phyloP scores from a whole-genome alignment of 306 rosid species.

The Vigna trinervia region DNA sequence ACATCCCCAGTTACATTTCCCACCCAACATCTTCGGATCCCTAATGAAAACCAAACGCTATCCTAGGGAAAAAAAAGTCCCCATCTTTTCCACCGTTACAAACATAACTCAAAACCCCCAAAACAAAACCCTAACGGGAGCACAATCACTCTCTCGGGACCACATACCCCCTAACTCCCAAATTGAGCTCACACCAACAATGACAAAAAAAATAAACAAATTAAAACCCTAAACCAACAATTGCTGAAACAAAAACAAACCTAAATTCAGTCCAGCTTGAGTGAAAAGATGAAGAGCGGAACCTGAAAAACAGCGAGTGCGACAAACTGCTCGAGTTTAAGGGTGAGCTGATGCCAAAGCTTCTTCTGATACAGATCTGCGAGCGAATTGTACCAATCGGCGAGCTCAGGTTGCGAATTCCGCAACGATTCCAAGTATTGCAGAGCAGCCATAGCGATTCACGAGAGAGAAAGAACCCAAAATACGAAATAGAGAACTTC shows the following conservation, averaged over 20 bases:
- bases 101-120: background rate
- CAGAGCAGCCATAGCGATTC: constrained; percentile 83
- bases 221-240: constrained; percentile 58
- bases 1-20: background rate
- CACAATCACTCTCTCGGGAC: background rate
- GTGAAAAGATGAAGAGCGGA: background rate
- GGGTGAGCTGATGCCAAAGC: constrained; percentile 99
- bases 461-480: background rate
- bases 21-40: constrained; percentile 33
- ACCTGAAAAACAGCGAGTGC: constrained; percentile 96
- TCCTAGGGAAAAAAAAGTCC: background rate
- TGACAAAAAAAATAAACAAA: constrained; percentile 2
- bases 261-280: background rate
- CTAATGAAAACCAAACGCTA: background rate
- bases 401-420: constrained; percentile 85
- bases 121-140: background rate
- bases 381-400: constrained; percentile 90
- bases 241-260: background rate
- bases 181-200: constrained; percentile 17
- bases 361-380: constrained; percentile 99
- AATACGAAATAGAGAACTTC: background rate
- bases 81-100: background rate
- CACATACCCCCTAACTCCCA: constrained; percentile 22
- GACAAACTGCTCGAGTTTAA: constrained; percentile 95
- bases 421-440: constrained; percentile 92